Conservation (phyloP, 345 rosid genomes). For the Triadica sebifera region DNA sequence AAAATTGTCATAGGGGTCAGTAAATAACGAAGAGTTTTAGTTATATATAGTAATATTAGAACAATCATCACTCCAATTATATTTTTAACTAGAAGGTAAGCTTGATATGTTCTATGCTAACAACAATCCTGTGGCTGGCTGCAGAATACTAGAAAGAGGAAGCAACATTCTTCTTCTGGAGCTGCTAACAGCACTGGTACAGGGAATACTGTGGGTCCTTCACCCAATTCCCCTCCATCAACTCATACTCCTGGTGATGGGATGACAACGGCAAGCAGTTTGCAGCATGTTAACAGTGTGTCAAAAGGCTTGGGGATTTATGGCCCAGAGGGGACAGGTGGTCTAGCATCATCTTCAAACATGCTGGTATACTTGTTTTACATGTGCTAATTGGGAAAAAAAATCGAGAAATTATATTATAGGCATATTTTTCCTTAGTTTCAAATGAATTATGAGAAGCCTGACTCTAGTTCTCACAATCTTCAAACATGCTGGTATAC, state of each 20-base stretch:
- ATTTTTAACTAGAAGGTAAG: not conserved
- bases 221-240: constrained; percentile 63
- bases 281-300: constrained; percentile 40
- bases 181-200: constrained; percentile 65
- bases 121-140: constrained; percentile 14
- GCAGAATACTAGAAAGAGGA: constrained; percentile 59
- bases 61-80: not conserved
- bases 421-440: not conserved
- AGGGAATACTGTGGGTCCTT: constrained; percentile 59
- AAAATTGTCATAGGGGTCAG: too few relatives aligned
- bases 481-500: constrained; percentile 52
- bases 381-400: not conserved
- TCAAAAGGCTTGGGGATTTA: constrained; percentile 43
- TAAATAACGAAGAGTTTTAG: too few relatives aligned
- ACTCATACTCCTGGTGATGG: constrained; percentile 70
- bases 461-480: constrained; percentile 24
- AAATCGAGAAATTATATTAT: constrained; percentile 2
- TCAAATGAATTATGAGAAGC: not conserved
- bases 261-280: constrained; percentile 39
- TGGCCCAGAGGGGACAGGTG: constrained; percentile 44
- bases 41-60: not conserved
- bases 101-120: constrained; percentile 2
- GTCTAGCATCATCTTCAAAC: constrained; percentile 48
- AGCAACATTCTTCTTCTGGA: constrained; percentile 61
- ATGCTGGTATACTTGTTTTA: constrained; percentile 42